A percentile compares a stretch with the other conserved stretches of the same genome.
Conservation (phyloP, 495 filamentous ascomycete species). For the Clavariopsis aquatica region DNA sequence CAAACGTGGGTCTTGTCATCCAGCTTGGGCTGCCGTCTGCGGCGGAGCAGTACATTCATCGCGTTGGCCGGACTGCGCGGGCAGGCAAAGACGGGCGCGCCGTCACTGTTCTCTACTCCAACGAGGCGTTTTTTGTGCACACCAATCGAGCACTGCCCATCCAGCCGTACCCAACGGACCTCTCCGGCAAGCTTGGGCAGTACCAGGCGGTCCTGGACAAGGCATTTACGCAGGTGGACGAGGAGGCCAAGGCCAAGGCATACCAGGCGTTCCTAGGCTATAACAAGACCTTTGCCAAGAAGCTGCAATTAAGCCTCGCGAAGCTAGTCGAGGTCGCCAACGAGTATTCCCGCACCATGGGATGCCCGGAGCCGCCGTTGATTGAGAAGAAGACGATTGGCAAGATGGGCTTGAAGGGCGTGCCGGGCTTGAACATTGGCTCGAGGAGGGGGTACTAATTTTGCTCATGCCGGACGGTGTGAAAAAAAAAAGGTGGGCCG, state of each 20-base stretch:
- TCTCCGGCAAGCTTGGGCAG: slow-evolving; percentile 45
- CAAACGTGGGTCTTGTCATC: slow-evolving; percentile 70
- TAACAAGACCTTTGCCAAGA: slow-evolving; percentile 54
- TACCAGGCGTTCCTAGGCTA: slow-evolving; percentile 61
- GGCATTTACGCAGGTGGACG: slow-evolving; percentile 50
- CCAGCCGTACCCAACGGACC: slow-evolving; percentile 52
- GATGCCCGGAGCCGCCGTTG: slow-evolving; percentile 50
- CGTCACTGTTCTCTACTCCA: slow-evolving; percentile 61
- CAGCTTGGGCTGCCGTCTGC: slow-evolving; percentile 64
- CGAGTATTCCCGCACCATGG: slow-evolving; percentile 49
- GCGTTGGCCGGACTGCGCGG: slow-evolving; percentile 70
- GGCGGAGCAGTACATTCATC: slow-evolving; percentile 71
- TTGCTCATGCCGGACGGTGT: too few relatives aligned
- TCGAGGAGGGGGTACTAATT: slow-evolving; percentile 3
- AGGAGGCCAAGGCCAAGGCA: slow-evolving; percentile 54
- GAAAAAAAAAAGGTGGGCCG: too few relatives aligned
- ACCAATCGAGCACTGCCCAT: slow-evolving; percentile 58
- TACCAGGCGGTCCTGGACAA: slow-evolving; percentile 31
- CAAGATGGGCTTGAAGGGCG: slow-evolving; percentile 58
- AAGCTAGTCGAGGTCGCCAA: slow-evolving; percentile 52
- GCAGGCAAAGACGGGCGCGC: slow-evolving; percentile 70
- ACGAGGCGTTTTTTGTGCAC: slow-evolving; percentile 62
- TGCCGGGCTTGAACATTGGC: slow-evolving; percentile 30
- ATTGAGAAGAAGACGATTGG: slow-evolving; percentile 50
- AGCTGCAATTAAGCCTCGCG: slow-evolving; percentile 45